Conservation (phyloP, 441 rosid species). For the Biscutella laevigata region DNA sequence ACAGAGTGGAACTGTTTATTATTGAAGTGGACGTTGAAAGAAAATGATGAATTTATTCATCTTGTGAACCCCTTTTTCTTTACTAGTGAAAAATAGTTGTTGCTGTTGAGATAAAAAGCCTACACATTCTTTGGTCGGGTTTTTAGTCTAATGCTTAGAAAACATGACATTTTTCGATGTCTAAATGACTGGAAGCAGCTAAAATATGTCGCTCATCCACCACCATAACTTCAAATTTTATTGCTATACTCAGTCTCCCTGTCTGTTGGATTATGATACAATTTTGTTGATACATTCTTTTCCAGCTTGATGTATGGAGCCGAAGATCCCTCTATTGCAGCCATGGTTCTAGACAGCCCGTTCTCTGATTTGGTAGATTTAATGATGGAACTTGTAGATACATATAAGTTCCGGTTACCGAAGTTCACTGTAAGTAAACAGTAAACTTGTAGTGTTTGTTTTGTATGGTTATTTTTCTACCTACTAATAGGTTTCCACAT, state of each 20-base stretch:
- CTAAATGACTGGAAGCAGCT: background rate
- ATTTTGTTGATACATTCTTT: conserved; percentile 1
- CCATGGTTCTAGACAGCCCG: conserved; percentile 96
- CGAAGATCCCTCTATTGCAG: conserved; percentile 95
- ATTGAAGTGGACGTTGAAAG: background rate
- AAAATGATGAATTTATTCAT: background rate
- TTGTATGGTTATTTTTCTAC: background rate
- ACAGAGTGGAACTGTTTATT: background rate
- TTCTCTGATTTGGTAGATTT: conserved; percentile 94
- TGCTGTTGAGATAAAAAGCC: too few relatives aligned
- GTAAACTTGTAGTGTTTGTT: background rate
- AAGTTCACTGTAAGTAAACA: conserved; percentile 85
- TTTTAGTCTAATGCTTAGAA: background rate
- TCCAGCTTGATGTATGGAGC: conserved; percentile 91
- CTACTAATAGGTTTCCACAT: background rate
- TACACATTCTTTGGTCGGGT: background rate
- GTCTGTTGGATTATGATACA: background rate
- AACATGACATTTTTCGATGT: background rate
- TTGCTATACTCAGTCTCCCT: background rate
- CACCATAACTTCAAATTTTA: background rate
- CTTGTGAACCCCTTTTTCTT: background rate
- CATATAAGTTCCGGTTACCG: conserved; percentile 75
- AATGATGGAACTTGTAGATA: conserved; percentile 97
- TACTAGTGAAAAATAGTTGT: background rate
- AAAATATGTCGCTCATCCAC: background rate